phyloP scores from a whole-genome alignment of 2,329 filamentous ascomycete species.

The Chalaropsis ovoidea region DNA sequence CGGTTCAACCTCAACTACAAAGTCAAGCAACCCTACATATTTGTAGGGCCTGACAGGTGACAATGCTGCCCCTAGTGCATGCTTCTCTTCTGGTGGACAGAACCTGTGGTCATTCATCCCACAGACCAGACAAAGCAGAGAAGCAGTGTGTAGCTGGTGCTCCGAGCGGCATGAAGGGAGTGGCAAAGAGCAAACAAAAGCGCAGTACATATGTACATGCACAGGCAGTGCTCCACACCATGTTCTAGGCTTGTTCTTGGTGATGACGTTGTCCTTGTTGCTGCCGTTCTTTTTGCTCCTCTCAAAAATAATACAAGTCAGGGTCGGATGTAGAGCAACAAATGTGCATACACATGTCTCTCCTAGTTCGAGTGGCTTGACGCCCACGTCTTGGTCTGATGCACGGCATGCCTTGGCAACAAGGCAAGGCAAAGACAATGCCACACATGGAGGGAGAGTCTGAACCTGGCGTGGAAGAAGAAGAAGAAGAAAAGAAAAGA shows the following conservation, averaged over 20 bases:
- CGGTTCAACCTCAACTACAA: neutral
- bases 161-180: neutral
- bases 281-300: neutral
- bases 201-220: neutral
- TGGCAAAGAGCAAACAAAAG: neutral
- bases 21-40: neutral
- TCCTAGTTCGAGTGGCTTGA: neutral
- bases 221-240: neutral
- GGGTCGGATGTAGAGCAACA: neutral
- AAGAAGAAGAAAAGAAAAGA: neutral
- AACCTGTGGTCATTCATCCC: neutral
- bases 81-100: neutral
- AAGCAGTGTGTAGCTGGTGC: neutral
- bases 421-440: neutral
- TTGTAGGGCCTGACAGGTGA: slow-evolving; percentile 3
- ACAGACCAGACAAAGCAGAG: neutral
- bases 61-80: neutral
- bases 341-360: neutral
- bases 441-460: neutral
- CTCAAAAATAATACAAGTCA: neutral
- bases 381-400: slow-evolving; percentile 2
- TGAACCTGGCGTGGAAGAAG: neutral
- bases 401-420: slow-evolving; percentile 1
- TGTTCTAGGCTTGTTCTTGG: neutral
- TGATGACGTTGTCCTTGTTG: neutral